A percentile compares a stretch with the other conserved stretches of the same genome.
Evolutionary conservation across 192 early-diverging fungal genomes (phyloP).

Genomic region (Coemansia reversa): DNA sequence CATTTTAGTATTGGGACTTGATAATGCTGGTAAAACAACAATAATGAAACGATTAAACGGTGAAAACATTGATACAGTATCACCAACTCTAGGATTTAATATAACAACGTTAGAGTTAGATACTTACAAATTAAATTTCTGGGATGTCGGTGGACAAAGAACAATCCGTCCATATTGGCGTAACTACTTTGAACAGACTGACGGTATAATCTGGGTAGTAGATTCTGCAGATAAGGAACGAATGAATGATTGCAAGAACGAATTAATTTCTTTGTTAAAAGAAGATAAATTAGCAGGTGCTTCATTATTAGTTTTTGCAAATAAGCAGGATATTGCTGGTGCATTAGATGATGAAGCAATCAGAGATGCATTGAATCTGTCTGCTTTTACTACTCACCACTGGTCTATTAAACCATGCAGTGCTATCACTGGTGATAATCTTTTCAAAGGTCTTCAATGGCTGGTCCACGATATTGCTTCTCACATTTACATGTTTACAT

Average conservation of each 20-base stretch:
- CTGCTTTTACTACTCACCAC: constrained; percentile 79
- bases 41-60: constrained; percentile 95
- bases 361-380: constrained; percentile 65
- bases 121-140: constrained; percentile 81
- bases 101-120: constrained; percentile 84
- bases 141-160: constrained; percentile 98
- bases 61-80: constrained; percentile 84
- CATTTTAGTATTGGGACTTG: constrained; percentile 91
- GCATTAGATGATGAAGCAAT: constrained; percentile 75
- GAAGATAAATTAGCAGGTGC: constrained; percentile 96
- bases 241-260: constrained; percentile 75
- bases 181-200: constrained; percentile 99
- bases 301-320: constrained; percentile 91
- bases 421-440: constrained; percentile 70
- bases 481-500: constrained; percentile 79
- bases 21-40: constrained; percentile 99
- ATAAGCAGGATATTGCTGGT: constrained; percentile 94
- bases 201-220: constrained; percentile 97
- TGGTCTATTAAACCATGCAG: constrained; percentile 91
- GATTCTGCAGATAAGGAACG: constrained; percentile 87
- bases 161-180: constrained; percentile 97
- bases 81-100: constrained; percentile 97
- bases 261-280: constrained; percentile 74
- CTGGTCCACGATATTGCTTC: constrained; percentile 85
- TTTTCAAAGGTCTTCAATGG: constrained; percentile 94